Percentiles rank a stretch among this genome's conserved stretches.
phyloP scores from a whole-genome alignment of 139 green algal genomes.

The Chlorella sorokiniana region DNA sequence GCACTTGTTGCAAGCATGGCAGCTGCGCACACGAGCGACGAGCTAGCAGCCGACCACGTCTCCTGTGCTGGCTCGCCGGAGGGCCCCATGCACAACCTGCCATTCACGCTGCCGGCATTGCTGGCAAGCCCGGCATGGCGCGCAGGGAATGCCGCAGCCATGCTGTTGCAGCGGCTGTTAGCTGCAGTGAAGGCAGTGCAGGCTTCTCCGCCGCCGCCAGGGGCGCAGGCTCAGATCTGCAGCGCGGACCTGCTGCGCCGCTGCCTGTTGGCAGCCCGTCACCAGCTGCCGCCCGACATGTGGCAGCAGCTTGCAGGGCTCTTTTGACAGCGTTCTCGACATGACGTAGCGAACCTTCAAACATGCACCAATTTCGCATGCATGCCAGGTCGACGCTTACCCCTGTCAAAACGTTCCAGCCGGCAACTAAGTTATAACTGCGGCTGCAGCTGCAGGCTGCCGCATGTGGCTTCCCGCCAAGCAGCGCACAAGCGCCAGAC shows the following conservation, averaged over 20 bases:
- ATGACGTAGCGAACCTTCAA: no score
- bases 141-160: neutral
- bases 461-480: slow-evolving; percentile 23
- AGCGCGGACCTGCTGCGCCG: neutral
- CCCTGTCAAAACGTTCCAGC: no score
- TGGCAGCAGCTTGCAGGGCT: neutral
- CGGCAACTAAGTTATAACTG: no score
- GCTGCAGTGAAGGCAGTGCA: neutral
- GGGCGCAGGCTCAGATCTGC: neutral
- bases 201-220: neutral
- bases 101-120: neutral
- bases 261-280: neutral
- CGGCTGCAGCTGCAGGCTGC: neutral
- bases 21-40: neutral
- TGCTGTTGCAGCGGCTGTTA: neutral
- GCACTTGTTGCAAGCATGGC: neutral
- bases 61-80: neutral
- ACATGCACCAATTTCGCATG: no score
- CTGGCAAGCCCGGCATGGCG: neutral
- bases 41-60: neutral
- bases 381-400: no score
- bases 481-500: slow-evolving; percentile 13
- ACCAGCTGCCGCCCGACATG: neutral
- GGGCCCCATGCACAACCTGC: neutral
- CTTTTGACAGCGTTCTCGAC: no score